Evolutionary conservation across 352 stramenopile species (phyloP).

Genomic region (Globisporangium cederbergense): DNA sequence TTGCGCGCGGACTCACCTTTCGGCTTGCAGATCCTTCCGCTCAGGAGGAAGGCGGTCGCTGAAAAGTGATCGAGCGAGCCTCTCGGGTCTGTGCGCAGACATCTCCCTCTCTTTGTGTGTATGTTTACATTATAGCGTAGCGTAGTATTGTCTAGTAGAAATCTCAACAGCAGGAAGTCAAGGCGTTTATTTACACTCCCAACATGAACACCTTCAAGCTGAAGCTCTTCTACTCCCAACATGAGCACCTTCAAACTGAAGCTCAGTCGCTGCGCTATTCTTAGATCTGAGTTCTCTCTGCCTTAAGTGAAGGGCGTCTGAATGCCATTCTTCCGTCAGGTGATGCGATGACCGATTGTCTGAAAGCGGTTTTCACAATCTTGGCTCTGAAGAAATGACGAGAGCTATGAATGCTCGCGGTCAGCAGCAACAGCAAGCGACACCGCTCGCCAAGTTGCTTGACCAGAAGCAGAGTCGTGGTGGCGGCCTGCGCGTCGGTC

Average conservation of each 20-base stretch:
- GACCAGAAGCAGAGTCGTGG: slow-evolving; percentile 22
- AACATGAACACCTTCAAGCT: no score
- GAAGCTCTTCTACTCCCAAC: neutral
- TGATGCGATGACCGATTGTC: neutral
- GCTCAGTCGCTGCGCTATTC: neutral
- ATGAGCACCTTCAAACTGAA: neutral
- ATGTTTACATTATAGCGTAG: neutral
- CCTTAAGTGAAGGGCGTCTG: no score
- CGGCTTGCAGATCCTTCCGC: slow-evolving; percentile 31
- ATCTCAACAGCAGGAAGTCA: no score
- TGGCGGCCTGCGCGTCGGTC: slow-evolving; percentile 43
- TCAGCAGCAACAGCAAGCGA: neutral
- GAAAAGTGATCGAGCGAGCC: slow-evolving; percentile 59
- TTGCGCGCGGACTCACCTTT: slow-evolving; percentile 10
- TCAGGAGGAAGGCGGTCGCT: slow-evolving; percentile 44
- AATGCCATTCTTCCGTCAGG: no score
- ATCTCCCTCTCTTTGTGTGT: slow-evolving; percentile 4
- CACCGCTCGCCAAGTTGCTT: slow-evolving; percentile 2
- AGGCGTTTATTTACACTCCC: no score
- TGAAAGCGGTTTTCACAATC: neutral
- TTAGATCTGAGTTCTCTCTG: neutral
- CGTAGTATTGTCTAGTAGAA: neutral
- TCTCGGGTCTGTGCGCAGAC: slow-evolving; percentile 29
- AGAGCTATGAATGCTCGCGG: neutral
- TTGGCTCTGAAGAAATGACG: neutral